phyloP scores from a whole-genome alignment of 306 rosid species.

The Begonia peltatifolia region DNA sequence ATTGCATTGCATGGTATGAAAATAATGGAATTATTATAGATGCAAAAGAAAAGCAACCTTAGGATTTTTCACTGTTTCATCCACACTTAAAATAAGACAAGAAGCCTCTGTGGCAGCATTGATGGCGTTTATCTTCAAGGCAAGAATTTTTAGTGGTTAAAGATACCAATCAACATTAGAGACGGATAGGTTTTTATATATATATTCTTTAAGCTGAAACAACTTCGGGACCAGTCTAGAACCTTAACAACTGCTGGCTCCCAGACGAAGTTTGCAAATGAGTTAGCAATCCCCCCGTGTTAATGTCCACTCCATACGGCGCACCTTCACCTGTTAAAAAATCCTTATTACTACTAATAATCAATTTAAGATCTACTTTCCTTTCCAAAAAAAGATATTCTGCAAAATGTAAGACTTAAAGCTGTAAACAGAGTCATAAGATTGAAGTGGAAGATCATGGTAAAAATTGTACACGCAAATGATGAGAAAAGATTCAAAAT shows the following conservation, averaged over 20 bases:
- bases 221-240: background rate
- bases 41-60: conserved; percentile 32
- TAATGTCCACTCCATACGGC: conserved; percentile 80
- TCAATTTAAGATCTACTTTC: background rate
- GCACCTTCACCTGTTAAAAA: conserved; percentile 69
- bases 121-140: conserved; percentile 81
- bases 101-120: conserved; percentile 99
- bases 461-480: too few species aligned
- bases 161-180: background rate
- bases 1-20: too few species aligned
- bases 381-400: too few species aligned
- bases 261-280: conserved; percentile 94
- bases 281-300: conserved; percentile 86
- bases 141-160: background rate
- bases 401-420: too few species aligned
- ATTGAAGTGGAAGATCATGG: too few species aligned
- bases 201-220: background rate
- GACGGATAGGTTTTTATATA: too few species aligned
- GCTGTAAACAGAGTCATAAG: too few species aligned
- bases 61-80: conserved; percentile 92
- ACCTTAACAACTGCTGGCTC: conserved; percentile 99
- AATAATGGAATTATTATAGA: too few species aligned
- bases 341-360: background rate
- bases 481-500: too few species aligned
- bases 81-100: conserved; percentile 85